Evolutionary conservation across 306 rosid species (phyloP).

Genomic region (Spatholobus suberectus): DNA sequence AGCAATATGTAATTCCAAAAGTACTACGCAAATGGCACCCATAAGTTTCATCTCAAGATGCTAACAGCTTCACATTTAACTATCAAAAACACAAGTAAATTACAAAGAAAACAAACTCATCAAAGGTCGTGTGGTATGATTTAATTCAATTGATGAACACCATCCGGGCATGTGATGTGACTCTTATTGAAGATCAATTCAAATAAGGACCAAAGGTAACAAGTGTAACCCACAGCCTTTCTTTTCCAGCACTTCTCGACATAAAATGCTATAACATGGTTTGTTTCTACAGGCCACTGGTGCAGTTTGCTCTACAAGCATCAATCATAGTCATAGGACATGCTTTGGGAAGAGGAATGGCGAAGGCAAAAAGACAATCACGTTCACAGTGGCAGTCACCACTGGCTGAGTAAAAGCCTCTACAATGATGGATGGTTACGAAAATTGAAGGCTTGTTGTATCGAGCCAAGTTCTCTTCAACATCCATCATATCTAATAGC

Average conservation of each 20-base stretch:
- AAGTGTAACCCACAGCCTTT: neutral
- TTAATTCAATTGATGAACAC: neutral
- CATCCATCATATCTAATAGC: too few relatives aligned
- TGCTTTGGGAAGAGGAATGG: too few relatives aligned
- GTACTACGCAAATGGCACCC: neutral
- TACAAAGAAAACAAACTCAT: neutral
- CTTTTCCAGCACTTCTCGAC: neutral
- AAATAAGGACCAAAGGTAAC: neutral
- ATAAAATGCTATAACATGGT: neutral
- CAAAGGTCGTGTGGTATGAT: neutral
- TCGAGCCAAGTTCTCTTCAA: too few relatives aligned
- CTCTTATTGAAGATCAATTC: neutral
- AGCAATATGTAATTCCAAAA: neutral
- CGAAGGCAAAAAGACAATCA: too few relatives aligned
- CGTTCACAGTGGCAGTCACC: too few relatives aligned
- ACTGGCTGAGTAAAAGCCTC: too few relatives aligned
- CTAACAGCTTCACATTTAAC: constrained; percentile 4
- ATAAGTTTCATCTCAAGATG: neutral
- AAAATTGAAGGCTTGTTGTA: too few relatives aligned
- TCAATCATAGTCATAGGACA: too few relatives aligned
- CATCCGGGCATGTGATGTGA: neutral
- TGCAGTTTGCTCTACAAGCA: too few relatives aligned
- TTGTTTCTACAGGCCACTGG: too few relatives aligned
- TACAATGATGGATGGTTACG: too few relatives aligned
- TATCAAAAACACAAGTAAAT: neutral